These are phyloP conservation scores for Phalaenopsis hybrid DNA, from an alignment of 116 monocot species.

Conservation along the genomic window DNA sequence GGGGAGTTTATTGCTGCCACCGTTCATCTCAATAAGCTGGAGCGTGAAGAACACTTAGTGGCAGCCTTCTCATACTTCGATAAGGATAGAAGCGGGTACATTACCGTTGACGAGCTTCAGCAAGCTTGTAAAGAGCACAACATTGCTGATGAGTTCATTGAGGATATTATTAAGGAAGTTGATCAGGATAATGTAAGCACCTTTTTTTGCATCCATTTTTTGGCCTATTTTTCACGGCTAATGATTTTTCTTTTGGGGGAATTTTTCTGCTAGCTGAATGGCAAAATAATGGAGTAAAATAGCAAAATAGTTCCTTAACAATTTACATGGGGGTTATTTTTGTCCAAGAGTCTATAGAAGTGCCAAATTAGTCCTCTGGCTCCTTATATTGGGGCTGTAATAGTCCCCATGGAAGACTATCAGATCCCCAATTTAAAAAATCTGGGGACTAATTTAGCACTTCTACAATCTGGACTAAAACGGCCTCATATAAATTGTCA, in stretches of 20 bases:
- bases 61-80: slow-evolving; percentile 78
- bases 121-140: slow-evolving; percentile 79
- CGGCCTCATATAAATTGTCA: no score
- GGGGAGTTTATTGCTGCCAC: slow-evolving; percentile 78
- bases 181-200: slow-evolving; percentile 65
- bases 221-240: background rate
- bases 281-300: no score
- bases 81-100: slow-evolving; percentile 75
- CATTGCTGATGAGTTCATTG: slow-evolving; percentile 59
- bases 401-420: no score
- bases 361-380: no score
- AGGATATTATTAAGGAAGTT: slow-evolving; percentile 76
- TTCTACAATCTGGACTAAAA: no score
- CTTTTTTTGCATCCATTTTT: background rate
- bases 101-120: slow-evolving; percentile 76
- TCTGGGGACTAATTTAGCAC: no score
- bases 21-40: slow-evolving; percentile 70
- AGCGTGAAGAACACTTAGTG: slow-evolving; percentile 66
- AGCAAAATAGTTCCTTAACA: no score
- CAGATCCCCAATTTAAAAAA: no score
- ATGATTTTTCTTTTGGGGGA: background rate
- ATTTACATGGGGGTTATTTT: no score
- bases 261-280: no score
- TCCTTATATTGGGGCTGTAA: no score
- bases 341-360: no score